Percentiles rank a stretch among this genome's conserved stretches.
Evolutionary conservation across 441 rosid species (phyloP).

Genomic region (Dalechampia spathulata): DNA sequence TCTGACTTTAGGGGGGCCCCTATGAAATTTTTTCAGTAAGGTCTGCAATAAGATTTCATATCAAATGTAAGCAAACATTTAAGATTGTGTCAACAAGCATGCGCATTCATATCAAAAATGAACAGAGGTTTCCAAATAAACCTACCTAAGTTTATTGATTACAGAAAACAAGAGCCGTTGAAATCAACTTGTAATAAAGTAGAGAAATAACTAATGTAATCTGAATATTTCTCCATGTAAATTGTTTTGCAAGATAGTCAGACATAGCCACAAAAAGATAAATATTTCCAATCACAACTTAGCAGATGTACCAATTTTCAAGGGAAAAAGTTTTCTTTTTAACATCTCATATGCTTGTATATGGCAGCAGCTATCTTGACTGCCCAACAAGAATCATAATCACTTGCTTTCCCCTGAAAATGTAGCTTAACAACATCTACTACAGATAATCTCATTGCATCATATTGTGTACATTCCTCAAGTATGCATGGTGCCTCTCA

Average conservation of each 20-base stretch:
- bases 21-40: constrained; percentile 82
- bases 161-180: no score
- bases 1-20: constrained; percentile 94
- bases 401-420: background rate
- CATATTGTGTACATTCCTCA: background rate
- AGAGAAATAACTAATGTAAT: background rate
- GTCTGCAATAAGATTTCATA: constrained; percentile 50
- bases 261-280: background rate
- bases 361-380: background rate
- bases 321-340: background rate
- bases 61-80: constrained; percentile 12
- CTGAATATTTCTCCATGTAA: background rate
- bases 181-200: background rate
- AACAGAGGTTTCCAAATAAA: background rate
- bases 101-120: background rate
- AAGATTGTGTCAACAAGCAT: constrained; percentile 2
- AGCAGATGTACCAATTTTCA: background rate
- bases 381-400: background rate
- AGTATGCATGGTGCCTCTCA: background rate
- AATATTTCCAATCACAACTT: background rate
- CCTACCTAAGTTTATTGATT: background rate
- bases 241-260: background rate
- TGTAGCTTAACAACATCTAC: background rate
- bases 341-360: background rate
- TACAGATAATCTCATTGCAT: background rate